A percentile compares a stretch with the other conserved stretches of the same genome.
Conservation (phyloP, 768 basidiomycete species). For the Mycena crocata region DNA sequence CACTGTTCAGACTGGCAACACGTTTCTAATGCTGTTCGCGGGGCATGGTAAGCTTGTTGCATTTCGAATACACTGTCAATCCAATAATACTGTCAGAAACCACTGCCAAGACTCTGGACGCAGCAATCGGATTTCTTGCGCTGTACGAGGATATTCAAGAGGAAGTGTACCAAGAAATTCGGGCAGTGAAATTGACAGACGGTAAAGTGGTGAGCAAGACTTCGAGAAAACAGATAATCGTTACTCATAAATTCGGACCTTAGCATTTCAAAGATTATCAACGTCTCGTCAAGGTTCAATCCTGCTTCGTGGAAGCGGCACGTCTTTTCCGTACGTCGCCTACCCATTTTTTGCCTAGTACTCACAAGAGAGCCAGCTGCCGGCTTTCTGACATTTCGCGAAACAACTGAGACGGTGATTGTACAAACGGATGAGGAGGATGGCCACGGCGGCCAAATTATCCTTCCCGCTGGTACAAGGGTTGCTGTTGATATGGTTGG, state of each 20-base stretch:
- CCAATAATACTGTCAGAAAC: conserved; percentile 38
- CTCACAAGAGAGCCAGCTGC: background rate
- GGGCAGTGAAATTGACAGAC: background rate
- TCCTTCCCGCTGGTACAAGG: background rate
- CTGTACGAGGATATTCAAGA: conserved; percentile 38
- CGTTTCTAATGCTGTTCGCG: conserved; percentile 50
- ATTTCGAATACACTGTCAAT: background rate
- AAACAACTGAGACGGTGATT: background rate
- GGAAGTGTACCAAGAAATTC: conserved; percentile 2
- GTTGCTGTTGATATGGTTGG: background rate
- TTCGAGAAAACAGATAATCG: too few species aligned
- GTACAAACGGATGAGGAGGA: conserved; percentile 15
- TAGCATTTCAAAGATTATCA: background rate
- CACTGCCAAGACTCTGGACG: conserved; percentile 47
- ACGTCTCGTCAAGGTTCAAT: background rate
- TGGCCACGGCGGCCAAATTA: conserved; percentile 9
- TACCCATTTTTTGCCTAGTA: background rate
- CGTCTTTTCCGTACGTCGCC: conserved; percentile 1
- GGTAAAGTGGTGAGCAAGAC: background rate
- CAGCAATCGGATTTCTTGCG: conserved; percentile 47
- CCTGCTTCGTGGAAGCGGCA: conserved; percentile 1
- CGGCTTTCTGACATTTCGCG: background rate
- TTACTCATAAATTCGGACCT: background rate
- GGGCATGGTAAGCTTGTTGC: conserved; percentile 35
- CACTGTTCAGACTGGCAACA: conserved; percentile 43